Evolutionary conservation across 2,329 filamentous ascomycete genomes (phyloP).

Genomic region (Alternaria atra): DNA sequence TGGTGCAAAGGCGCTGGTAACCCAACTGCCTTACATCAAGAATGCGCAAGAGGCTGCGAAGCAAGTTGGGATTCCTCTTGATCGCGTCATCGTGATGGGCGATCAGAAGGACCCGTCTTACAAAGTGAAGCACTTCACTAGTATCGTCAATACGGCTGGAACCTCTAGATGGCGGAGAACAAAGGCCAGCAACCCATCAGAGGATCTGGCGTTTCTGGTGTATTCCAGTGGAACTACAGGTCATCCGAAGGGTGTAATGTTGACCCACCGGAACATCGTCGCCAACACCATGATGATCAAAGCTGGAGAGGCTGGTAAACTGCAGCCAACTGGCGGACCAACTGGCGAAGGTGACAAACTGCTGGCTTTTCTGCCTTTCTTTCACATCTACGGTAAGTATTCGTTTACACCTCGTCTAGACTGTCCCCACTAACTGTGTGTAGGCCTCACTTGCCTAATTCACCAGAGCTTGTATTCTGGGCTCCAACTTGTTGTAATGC

Average conservation of each 20-base stretch:
- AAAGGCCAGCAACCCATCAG: conserved; percentile 68
- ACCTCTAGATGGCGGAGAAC: conserved; percentile 67
- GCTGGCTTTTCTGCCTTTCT: conserved; percentile 85
- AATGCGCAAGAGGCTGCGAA: conserved; percentile 73
- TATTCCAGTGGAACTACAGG: conserved; percentile 93
- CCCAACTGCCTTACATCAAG: conserved; percentile 72
- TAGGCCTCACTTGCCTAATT: conserved; percentile 75
- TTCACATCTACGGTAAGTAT: conserved; percentile 81
- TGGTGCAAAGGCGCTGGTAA: conserved; percentile 76
- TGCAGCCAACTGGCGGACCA: conserved; percentile 66
- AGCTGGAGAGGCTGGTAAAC: conserved; percentile 56
- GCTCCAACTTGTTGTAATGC: conserved; percentile 73
- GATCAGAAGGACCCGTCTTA: conserved; percentile 68
- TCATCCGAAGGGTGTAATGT: conserved; percentile 87
- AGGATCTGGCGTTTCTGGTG: conserved; percentile 83
- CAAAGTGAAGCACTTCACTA: conserved; percentile 75
- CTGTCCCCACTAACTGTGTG: not conserved
- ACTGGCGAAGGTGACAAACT: conserved; percentile 74
- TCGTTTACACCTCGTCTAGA: not conserved
- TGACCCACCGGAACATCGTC: conserved; percentile 84
- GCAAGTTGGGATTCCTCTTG: conserved; percentile 73
- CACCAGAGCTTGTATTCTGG: conserved; percentile 74
- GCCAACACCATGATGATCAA: conserved; percentile 67
- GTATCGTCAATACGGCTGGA: conserved; percentile 70
- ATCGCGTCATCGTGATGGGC: conserved; percentile 80